These are phyloP conservation scores for Ophiorrhiza pumila DNA, from an alignment of 257 asterid genomes.

Conservation along the genomic window DNA sequence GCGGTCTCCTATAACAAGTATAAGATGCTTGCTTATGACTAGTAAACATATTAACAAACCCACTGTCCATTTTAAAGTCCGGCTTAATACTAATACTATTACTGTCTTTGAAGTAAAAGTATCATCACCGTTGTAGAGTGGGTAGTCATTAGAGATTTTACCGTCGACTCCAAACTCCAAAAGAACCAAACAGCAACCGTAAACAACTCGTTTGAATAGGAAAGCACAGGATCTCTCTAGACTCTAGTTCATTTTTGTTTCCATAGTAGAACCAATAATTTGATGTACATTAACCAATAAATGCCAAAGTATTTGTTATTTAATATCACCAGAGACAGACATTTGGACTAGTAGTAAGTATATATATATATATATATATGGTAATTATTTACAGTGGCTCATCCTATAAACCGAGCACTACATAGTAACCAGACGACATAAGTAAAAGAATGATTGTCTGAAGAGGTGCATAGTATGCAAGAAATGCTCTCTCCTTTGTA, in stretches of 20 bases:
- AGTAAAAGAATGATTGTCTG: not conserved
- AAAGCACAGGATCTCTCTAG: too few relatives aligned
- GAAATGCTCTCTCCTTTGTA: not conserved
- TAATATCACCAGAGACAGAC: not conserved
- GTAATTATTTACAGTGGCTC: slow-evolving; percentile 13
- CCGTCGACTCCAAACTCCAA: too few relatives aligned
- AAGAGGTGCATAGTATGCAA: not conserved
- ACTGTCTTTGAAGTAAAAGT: too few relatives aligned
- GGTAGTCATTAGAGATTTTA: too few relatives aligned
- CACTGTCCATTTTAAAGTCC: too few relatives aligned
- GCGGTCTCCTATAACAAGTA: not conserved
- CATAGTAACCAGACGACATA: not conserved
- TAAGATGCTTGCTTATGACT: not conserved
- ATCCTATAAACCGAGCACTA: not conserved
- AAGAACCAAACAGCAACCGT: not conserved
- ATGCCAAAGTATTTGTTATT: too few relatives aligned
- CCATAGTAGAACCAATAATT: not conserved
- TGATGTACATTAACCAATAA: not conserved
- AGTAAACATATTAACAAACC: too few relatives aligned
- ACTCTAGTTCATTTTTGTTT: too few relatives aligned
- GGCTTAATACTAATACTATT: too few relatives aligned
- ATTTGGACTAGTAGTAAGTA: not conserved
- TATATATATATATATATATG: not conserved
- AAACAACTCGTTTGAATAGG: too few relatives aligned
- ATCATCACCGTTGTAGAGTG: too few relatives aligned